Conservation (phyloP, 805 yeast genomes). For the Saccharomyces jurei region DNA sequence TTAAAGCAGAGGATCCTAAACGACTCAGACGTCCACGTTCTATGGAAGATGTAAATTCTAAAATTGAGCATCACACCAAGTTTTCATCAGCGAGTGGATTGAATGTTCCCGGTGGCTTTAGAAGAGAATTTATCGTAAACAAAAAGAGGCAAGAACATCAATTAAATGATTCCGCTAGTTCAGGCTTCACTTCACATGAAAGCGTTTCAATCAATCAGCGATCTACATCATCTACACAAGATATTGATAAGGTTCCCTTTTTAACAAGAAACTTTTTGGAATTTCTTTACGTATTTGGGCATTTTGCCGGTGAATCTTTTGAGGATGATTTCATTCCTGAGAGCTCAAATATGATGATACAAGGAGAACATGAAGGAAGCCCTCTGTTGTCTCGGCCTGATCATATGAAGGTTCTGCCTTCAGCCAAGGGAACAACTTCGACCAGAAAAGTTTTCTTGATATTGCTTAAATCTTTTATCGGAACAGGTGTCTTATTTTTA, state of each 20-base stretch:
- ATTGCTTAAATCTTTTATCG: slow-evolving; percentile 65
- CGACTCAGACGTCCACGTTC: slow-evolving; percentile 5
- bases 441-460: slow-evolving; percentile 65
- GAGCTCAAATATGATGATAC: slow-evolving; percentile 19
- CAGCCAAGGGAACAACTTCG: slow-evolving; percentile 57
- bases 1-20: slow-evolving; percentile 8
- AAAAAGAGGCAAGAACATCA: slow-evolving; percentile 29
- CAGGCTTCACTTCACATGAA: neutral
- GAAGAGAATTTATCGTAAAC: slow-evolving; percentile 56
- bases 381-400: slow-evolving; percentile 21
- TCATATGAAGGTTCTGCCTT: slow-evolving; percentile 13
- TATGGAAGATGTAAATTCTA: slow-evolving; percentile 21
- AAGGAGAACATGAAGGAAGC: slow-evolving; percentile 16
- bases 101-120: slow-evolving; percentile 76
- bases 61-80: slow-evolving; percentile 34
- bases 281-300: slow-evolving; percentile 71
- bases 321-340: slow-evolving; percentile 51
- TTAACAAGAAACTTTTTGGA: slow-evolving; percentile 68
- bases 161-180: slow-evolving; percentile 4
- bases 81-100: slow-evolving; percentile 60
- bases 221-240: neutral
- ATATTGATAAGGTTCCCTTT: slow-evolving; percentile 35
- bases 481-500: slow-evolving; percentile 65
- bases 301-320: slow-evolving; percentile 77
- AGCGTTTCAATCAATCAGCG: neutral